Conservation (phyloP, 768 basidiomycete genomes). For the Lactarius sp. region DNA sequence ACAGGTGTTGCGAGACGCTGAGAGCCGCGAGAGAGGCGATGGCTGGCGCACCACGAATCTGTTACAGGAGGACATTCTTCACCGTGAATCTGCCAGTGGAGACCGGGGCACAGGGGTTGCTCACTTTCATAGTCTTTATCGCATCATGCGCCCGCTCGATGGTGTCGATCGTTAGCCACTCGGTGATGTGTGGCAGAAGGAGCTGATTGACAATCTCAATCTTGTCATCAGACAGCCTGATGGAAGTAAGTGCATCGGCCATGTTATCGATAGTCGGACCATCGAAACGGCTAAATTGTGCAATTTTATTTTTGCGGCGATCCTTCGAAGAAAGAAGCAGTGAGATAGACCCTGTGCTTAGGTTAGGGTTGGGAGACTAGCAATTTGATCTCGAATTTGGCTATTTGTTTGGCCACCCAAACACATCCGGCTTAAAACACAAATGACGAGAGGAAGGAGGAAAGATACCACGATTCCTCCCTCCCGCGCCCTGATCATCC, state of each 20-base stretch:
- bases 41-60: conserved; percentile 91
- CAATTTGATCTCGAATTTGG: conserved; percentile 16
- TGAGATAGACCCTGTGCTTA: too few species aligned
- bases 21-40: conserved; percentile 91
- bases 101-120: conserved; percentile 2
- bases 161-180: conserved; percentile 60
- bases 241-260: conserved; percentile 34
- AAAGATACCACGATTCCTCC: conserved; percentile 22
- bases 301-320: too few species aligned
- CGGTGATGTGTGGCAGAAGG: conserved; percentile 67
- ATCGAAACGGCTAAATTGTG: not conserved
- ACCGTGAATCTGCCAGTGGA: not conserved
- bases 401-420: conserved; percentile 5
- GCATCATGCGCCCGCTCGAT: conserved; percentile 87
- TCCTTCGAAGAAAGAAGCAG: not conserved
- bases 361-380: conserved; percentile 9
- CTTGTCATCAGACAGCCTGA: conserved; percentile 41
- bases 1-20: conserved; percentile 62
- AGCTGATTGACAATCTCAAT: conserved; percentile 92
- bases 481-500: conserved; percentile 20
- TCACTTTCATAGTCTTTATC: conserved; percentile 92
- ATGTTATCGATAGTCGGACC: conserved; percentile 9
- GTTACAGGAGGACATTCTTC: not conserved
- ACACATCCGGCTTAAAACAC: not conserved
- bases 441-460: conserved; percentile 23